phyloP scores from a whole-genome alignment of 1,139 yeast species.

The Nadsonia starkeyi-henricii region DNA sequence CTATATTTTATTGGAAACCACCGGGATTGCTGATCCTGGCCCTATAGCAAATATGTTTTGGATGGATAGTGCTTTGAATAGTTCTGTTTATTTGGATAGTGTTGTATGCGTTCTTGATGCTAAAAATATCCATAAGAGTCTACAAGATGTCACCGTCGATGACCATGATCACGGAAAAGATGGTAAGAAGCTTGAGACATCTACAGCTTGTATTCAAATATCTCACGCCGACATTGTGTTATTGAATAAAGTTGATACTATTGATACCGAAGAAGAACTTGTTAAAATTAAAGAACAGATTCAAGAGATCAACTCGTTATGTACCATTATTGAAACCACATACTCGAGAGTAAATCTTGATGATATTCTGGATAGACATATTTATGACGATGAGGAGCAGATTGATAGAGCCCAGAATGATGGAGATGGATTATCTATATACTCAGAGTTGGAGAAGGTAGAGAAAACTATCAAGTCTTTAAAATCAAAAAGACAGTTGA shows the following conservation, averaged over 20 bases:
- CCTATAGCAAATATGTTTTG: constrained; percentile 96
- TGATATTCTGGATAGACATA: constrained; percentile 61
- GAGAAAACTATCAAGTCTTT: neutral
- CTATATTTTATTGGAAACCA: constrained; percentile 80
- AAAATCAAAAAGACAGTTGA: constrained; percentile 9
- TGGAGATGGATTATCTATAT: neutral
- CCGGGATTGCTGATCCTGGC: constrained; percentile 96
- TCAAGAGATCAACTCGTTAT: constrained; percentile 46
- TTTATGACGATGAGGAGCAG: constrained; percentile 39
- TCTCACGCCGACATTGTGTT: constrained; percentile 78
- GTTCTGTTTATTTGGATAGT: constrained; percentile 82
- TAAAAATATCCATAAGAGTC: constrained; percentile 47
- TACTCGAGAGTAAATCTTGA: constrained; percentile 59
- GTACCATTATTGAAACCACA: constrained; percentile 52
- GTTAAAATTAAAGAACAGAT: constrained; percentile 27
- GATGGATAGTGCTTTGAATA: constrained; percentile 79
- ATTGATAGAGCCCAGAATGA: neutral
- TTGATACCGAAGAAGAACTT: constrained; percentile 19
- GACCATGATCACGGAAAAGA: constrained; percentile 42
- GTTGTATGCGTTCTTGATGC: constrained; percentile 86
- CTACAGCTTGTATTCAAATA: constrained; percentile 81
- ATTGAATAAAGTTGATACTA: constrained; percentile 59
- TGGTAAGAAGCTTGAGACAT: constrained; percentile 30
- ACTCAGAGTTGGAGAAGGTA: neutral
- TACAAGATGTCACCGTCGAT: constrained; percentile 57